Evolutionary conservation across 257 asterid species (phyloP).

Genomic region (Solanum etuberosum): DNA sequence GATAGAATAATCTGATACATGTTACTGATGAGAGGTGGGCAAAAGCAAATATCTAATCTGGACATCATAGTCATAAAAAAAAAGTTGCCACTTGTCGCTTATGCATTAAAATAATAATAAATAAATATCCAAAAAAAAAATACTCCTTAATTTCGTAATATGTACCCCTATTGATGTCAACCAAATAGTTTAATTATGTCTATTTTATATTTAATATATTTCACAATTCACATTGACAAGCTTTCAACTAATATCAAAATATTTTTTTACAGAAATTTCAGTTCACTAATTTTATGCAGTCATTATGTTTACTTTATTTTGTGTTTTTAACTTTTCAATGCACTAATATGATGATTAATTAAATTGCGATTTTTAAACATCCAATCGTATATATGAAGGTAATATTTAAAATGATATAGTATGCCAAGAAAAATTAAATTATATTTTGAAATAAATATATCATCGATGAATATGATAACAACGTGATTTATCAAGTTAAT

Average conservation of each 20-base stretch:
- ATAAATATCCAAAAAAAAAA: no score
- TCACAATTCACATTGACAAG: not conserved
- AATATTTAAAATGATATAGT: not conserved
- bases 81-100: no score
- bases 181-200: not conserved
- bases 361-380: not conserved
- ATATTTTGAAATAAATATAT: no score
- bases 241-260: not conserved
- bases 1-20: no score
- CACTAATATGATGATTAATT: not conserved
- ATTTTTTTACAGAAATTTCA: no score
- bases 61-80: no score
- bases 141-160: not conserved
- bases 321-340: not conserved
- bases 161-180: not conserved
- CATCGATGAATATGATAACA: not conserved
- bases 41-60: no score
- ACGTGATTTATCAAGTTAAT: not conserved
- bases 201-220: no score
- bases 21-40: not conserved
- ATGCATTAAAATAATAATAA: no score
- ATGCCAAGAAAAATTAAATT: not conserved
- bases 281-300: not conserved
- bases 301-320: not conserved
- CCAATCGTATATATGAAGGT: no score